Conservation (phyloP, 441 rosid species). For the Corymbia calophylla region DNA sequence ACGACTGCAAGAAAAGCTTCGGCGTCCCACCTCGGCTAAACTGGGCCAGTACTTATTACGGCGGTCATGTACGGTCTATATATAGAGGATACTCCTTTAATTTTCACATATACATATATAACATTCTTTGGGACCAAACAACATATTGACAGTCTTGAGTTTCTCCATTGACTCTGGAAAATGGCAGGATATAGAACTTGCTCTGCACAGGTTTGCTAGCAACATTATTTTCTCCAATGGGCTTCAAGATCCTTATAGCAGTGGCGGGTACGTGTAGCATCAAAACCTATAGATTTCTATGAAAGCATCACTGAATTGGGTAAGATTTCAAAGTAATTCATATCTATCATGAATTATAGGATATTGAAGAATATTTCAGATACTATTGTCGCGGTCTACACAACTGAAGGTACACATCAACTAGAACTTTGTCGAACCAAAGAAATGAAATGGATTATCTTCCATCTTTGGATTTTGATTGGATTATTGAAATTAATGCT, state of each 20-base stretch:
- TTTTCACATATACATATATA: not conserved
- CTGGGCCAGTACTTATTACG: not conserved
- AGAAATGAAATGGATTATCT: conserved; percentile 17
- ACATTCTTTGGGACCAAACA: not conserved
- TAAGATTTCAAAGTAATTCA: not conserved
- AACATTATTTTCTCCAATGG: conserved; percentile 85
- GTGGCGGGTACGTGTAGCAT: conserved; percentile 48
- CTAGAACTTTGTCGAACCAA: not conserved
- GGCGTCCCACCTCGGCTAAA: not conserved
- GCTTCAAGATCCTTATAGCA: conserved; percentile 67
- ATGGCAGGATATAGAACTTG: conserved; percentile 48
- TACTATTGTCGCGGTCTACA: not conserved
- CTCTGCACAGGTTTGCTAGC: conserved; percentile 63
- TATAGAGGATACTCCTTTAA: too few relatives aligned
- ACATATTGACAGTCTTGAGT: not conserved
- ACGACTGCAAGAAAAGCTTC: not conserved
- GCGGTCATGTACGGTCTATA: too few relatives aligned
- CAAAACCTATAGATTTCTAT: not conserved
- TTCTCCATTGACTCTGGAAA: not conserved
- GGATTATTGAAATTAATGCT: not conserved
- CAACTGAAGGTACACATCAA: accelerated
- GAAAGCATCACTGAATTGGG: not conserved
- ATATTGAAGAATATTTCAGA: not conserved
- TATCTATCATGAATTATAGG: not conserved
- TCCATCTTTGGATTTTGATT: not conserved